Evolutionary conservation across 192 early-diverging fungal species (phyloP).

Genomic region (Glomus cerebriforme): DNA sequence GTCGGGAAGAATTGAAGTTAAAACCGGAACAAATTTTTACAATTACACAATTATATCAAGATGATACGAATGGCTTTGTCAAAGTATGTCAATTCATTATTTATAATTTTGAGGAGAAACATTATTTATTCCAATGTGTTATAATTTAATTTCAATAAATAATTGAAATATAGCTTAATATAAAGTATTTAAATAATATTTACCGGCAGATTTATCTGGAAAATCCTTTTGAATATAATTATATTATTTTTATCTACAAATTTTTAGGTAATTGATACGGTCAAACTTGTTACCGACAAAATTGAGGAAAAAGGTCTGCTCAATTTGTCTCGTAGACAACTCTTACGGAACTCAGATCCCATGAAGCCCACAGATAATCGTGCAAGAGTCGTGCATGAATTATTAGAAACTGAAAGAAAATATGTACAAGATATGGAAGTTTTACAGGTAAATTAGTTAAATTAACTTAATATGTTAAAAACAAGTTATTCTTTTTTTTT

Average conservation of each 20-base stretch:
- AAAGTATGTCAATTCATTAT: slow-evolving; percentile 62
- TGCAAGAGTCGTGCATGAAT: slow-evolving; percentile 81
- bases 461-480: neutral
- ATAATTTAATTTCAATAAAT: neutral
- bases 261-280: slow-evolving; percentile 78
- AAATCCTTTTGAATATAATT: neutral
- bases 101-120: neutral
- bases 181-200: too few species aligned
- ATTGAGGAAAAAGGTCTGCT: slow-evolving; percentile 71
- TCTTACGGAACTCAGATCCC: slow-evolving; percentile 49
- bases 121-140: neutral
- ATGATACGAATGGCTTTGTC: slow-evolving; percentile 96
- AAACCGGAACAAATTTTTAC: slow-evolving; percentile 79
- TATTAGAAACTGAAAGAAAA: slow-evolving; percentile 91
- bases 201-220: neutral
- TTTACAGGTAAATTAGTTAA: slow-evolving; percentile 54
- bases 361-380: slow-evolving; percentile 83
- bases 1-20: slow-evolving; percentile 75
- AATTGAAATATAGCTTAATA: too few species aligned
- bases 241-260: slow-evolving; percentile 31
- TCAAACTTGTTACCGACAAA: slow-evolving; percentile 74
- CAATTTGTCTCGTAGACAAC: slow-evolving; percentile 38
- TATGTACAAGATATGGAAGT: slow-evolving; percentile 89
- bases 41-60: slow-evolving; percentile 85
- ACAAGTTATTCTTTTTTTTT: neutral